phyloP scores from a whole-genome alignment of 2,329 filamentous ascomycete species.

The Colletotrichum tanaceti region DNA sequence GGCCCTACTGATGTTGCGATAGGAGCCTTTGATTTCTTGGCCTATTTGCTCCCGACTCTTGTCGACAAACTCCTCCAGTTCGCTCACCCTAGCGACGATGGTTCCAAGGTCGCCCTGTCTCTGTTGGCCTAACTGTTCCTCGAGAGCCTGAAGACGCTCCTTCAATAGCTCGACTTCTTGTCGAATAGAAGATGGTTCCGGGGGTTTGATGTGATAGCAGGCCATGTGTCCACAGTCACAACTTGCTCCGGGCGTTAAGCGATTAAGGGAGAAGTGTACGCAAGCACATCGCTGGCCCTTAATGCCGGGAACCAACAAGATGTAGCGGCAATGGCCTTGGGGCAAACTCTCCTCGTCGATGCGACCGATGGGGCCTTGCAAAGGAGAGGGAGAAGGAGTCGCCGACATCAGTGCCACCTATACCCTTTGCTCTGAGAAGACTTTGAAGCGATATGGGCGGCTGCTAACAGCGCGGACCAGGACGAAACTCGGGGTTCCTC shows the following conservation, averaged over 20 bases:
- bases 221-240: conserved; percentile 71
- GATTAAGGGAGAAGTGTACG: conserved; percentile 67
- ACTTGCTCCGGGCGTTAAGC: conserved; percentile 62
- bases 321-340: conserved; percentile 69
- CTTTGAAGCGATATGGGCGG: not conserved
- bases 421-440: not conserved
- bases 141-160: conserved; percentile 58
- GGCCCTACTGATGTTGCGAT: conserved; percentile 64
- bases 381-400: conserved; percentile 46
- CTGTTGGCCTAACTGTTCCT: conserved; percentile 56
- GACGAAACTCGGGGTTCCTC: not conserved
- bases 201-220: conserved; percentile 66
- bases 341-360: conserved; percentile 62
- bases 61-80: conserved; percentile 66
- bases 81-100: conserved; percentile 58
- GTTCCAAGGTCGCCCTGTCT: conserved; percentile 53
- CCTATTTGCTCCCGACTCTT: conserved; percentile 62
- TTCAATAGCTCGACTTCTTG: conserved; percentile 62
- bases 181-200: conserved; percentile 56
- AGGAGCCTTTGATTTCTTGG: conserved; percentile 65
- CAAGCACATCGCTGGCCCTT: conserved; percentile 70
- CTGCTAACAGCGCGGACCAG: conserved; percentile 25
- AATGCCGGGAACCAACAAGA: conserved; percentile 66
- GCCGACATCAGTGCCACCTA: conserved; percentile 43
- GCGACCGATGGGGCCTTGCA: conserved; percentile 42